phyloP scores from a whole-genome alignment of 495 filamentous ascomycete genomes.

The Tuber magnatum region DNA sequence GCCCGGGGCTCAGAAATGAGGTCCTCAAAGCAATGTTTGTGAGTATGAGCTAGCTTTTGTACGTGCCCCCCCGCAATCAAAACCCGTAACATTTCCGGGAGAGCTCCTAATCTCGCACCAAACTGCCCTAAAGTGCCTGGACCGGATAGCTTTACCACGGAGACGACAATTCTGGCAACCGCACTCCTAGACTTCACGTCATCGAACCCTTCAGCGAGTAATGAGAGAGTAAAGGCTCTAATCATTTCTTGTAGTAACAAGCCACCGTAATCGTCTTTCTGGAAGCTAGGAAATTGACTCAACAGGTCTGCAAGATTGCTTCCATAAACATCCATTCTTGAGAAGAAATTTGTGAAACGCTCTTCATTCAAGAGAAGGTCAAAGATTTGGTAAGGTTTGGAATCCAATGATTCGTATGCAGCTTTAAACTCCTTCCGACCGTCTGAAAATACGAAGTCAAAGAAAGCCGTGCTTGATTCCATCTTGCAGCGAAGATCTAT shows the following conservation, averaged over 20 bases:
- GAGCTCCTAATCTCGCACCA: slow-evolving; percentile 10
- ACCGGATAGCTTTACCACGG: background rate
- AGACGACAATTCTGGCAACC: background rate
- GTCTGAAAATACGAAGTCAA: slow-evolving; percentile 11
- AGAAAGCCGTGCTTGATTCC: background rate
- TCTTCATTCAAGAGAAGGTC: slow-evolving; percentile 7
- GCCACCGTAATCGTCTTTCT: background rate
- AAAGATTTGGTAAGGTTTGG: slow-evolving; percentile 20
- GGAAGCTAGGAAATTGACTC: background rate
- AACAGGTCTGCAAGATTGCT: slow-evolving; percentile 3
- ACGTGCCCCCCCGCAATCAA: slow-evolving; percentile 6
- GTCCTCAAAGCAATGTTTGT: background rate
- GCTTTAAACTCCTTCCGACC: background rate
- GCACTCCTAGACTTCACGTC: background rate
- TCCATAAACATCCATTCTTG: slow-evolving; percentile 7
- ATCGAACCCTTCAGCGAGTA: slow-evolving; percentile 1
- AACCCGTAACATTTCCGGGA: slow-evolving; percentile 3
- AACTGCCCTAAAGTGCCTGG: slow-evolving; percentile 1
- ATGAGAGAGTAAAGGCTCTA: slow-evolving; percentile 11
- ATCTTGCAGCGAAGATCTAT: too few species aligned
- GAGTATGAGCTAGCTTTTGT: background rate
- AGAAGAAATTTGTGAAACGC: slow-evolving; percentile 8
- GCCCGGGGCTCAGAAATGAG: too few species aligned
- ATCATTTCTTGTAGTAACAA: slow-evolving; percentile 3
- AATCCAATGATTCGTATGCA: slow-evolving; percentile 7